Base-by-base conservation (phyloP, 768 basidiomycete species). In the Russula foetens region DNA sequence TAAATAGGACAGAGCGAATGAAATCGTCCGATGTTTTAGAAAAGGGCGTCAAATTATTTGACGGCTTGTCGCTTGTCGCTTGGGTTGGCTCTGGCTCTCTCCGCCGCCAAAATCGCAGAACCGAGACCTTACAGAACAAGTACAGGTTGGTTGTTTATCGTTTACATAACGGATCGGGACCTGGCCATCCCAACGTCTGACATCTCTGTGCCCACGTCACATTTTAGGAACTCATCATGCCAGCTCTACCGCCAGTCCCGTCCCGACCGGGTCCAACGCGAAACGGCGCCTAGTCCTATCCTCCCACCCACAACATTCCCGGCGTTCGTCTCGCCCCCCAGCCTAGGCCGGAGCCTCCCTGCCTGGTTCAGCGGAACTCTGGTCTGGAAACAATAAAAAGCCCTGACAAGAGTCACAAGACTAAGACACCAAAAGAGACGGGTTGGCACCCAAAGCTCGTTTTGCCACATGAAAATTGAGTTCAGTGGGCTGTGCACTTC, bases 11-110 rank as follows among this genome's bases (percentile, higher is more conserved):
- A 28, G 39, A 1, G 7, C 15, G 15, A 38, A 60, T 8, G 54
- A 53, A 64, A 64, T 64, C 45, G 63, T 64, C 63, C 63, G 63
- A 64, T 64, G 60, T 64, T 64, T 64, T 64, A 62, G 63, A 58
- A 58, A 60, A 58, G 38, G 45, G 28, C 55, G 58, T 29, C 46
- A 60, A 54, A 7, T 45, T 15, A 6, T 12, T 23, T 28, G 23
- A 38, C 31, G 31, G 51, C 44, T 7, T 39, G 31, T 6, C 7
- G 7, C 11, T 28, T 2, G 4, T 23, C 35, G n/a, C n/a, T n/a
- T n/a, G n/a, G n/a, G n/a, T n/a, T n/a, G n/a, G n/a, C n/a, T n/a
- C n/a, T n/a, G n/a, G n/a, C n/a, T n/a, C n/a, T n/a, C n/a, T n/a
- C n/a, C n/a, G 21, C 58, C 58, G 38, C 38, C 39, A 29, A 47